phyloP scores from a whole-genome alignment of 148 eudicot species.

The Bassia scoparia region DNA sequence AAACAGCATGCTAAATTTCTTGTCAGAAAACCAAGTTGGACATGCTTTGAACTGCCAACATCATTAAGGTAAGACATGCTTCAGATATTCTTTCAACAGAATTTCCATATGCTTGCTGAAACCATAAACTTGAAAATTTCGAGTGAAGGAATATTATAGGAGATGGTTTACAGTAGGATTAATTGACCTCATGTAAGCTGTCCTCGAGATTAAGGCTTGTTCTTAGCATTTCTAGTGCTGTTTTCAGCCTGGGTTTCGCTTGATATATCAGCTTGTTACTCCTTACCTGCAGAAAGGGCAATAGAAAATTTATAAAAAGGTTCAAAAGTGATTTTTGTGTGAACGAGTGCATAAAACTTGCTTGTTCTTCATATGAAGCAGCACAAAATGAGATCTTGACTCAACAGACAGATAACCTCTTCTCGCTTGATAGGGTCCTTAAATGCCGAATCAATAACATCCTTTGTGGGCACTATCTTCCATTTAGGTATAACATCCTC shows the following conservation, averaged over 20 bases:
- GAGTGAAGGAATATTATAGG: background rate
- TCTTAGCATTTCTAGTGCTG: constrained; percentile 97
- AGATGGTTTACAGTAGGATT: background rate
- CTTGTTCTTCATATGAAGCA: background rate
- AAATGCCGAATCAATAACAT: constrained; percentile 86
- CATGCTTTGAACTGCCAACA: no score
- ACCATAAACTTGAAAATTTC: background rate
- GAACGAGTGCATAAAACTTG: background rate
- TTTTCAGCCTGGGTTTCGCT: constrained; percentile 86
- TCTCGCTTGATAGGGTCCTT: constrained; percentile 89
- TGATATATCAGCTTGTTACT: constrained; percentile 84
- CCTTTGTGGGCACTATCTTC: constrained; percentile 96
- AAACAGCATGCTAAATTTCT: no score
- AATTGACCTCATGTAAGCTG: constrained; percentile 62
- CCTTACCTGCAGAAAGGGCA: constrained; percentile 46
- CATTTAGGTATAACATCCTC: constrained; percentile 95
- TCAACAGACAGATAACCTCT: constrained; percentile 44
- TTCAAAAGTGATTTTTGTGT: background rate
- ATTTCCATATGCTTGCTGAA: background rate
- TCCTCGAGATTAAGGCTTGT: constrained; percentile 85
- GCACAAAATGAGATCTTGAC: background rate
- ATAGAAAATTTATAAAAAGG: background rate
- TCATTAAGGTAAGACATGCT: background rate
- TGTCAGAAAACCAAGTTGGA: no score
- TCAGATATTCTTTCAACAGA: background rate